Evolutionary conservation across 2,329 filamentous ascomycete species (phyloP), one percentile per base, ranked within the genome.

Genomic region (Clonostachys rhizophaga): DNA sequence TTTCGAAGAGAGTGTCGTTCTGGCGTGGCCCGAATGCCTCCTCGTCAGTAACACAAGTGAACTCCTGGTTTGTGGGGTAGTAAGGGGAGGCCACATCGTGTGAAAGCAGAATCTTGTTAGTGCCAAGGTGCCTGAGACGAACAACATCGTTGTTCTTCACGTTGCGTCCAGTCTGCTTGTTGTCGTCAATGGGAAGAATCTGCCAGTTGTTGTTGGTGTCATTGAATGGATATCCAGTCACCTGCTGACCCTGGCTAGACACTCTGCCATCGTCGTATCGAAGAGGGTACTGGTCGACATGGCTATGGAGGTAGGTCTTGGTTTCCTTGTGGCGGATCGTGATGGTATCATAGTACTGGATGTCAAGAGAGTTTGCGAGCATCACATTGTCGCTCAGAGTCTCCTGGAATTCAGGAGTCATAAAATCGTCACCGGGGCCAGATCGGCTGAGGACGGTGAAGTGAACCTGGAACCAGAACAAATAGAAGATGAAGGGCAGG

Each of bases 401-500:
- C 72, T 96, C 91, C 72, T 99, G 94, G 74, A 99, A 99, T 61
- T 94, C 90, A 2, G 94, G 94, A 5, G 87, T 91, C 94, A 99
- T 99, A 72, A 99, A 99, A 61, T 97, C 92, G 63, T 99, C 94
- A 46, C 94, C 94, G 41, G 94, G 92, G 35, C 94, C 94, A 45
- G 94, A 97, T 50, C 86, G 81, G 55, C 74, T 86, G 52, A 99
- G 78, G 58, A 99, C 89, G 41, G 89, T 79, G 67, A 99, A 99
- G 72, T 99, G 94, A 33, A 99, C 91, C 77, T 99, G 94, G 84
- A 99, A 99, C 94, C 94, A 99, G 78, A 99, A 97, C 42, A 99
- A 81, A 69, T 99, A 99, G 70, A 99, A 95, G 61, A 97, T 76
- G 76, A 99, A 96, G 13, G 94, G 94, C 55, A 97, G 81, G 55